Base-by-base conservation (phyloP, 2,329 filamentous ascomycete genomes). In the Pezicula carpinea region DNA sequence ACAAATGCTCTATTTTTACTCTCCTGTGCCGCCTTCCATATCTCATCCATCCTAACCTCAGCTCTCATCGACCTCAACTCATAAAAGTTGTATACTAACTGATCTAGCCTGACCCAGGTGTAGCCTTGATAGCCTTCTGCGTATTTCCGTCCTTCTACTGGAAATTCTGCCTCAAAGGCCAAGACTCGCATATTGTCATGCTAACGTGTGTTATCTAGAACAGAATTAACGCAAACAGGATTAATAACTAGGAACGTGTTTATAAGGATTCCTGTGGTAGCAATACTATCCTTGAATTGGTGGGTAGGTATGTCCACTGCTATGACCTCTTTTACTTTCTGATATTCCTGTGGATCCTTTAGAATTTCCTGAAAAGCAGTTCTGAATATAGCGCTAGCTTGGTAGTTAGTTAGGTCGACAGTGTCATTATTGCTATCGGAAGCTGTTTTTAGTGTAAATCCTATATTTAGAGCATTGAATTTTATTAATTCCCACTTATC, bases 401-500 rank as follows among this genome's bases (percentile, higher is more conserved):
- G 14, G 33, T 6, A 35, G 33, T 35, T 35, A 15, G 33, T 13
- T 5, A 14, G 4, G 17, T 26, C 23, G 6, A 26, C 23, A 8
- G 14, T 35, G 3, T 35, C 7, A 7, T 15, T 35, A 14, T 35
- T 5, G 18, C 5, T 35, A 35, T 14, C 33, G 10, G 26, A 29
- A 29, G 26, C 10, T 29, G 3, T 29, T 29, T 4, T 29, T 35
- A 14, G n/a, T 17, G 13, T 39, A 15, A 5, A 49, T 41, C 2
- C 47, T 40, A 38, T 58, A 59, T 11, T 40, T 15, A 5, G 35
- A 44, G 15, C 49, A 45, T 62, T 63, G 13, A 55, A 58, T n/a
- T 15, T 1, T 11, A 17, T 17, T 19, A 35, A 35, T 1, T 2
- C 1, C 33, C 18, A 35, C 33, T 35, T 35, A 3, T 2, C 8